Evolutionary conservation across 2,329 filamentous ascomycete genomes (phyloP).

Genomic region (Xylaria multiplex): DNA sequence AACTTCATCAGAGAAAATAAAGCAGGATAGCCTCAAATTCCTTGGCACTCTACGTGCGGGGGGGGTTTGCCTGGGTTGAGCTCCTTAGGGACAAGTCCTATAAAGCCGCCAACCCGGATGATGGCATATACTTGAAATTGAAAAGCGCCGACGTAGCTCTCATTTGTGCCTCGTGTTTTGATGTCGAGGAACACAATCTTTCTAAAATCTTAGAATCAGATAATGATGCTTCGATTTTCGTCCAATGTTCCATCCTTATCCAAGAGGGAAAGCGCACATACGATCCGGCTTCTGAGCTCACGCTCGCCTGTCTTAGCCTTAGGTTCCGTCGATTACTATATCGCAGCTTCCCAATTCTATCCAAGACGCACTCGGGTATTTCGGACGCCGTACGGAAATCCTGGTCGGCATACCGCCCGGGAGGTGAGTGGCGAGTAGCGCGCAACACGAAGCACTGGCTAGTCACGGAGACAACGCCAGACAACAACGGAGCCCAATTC

Average conservation of each 20-base stretch:
- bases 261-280: constrained; percentile 22
- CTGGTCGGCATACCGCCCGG: constrained; percentile 23
- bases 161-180: constrained; percentile 25
- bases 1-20: constrained; percentile 10
- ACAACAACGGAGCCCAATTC: neutral
- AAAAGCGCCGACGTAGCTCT: constrained; percentile 28
- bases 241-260: constrained; percentile 30
- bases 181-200: constrained; percentile 20
- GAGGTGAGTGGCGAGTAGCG: constrained; percentile 16
- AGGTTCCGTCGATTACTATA: constrained; percentile 27
- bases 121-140: constrained; percentile 15
- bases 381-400: constrained; percentile 27
- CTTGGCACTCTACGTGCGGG: constrained; percentile 19
- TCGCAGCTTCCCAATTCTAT: constrained; percentile 18
- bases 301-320: constrained; percentile 21
- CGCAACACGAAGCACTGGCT: constrained; percentile 25
- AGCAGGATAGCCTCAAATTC: constrained; percentile 10
- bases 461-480: neutral
- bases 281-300: constrained; percentile 9
- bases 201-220: constrained; percentile 2
- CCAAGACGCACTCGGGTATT: constrained; percentile 20
- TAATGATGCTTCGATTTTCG: constrained; percentile 22
- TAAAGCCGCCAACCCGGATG: constrained; percentile 1
- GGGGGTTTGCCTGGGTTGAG: constrained; percentile 28
- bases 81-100: constrained; percentile 21